Base-by-base conservation (phyloP, 352 stramenopile species). In the Phytophthora sp. region DNA sequence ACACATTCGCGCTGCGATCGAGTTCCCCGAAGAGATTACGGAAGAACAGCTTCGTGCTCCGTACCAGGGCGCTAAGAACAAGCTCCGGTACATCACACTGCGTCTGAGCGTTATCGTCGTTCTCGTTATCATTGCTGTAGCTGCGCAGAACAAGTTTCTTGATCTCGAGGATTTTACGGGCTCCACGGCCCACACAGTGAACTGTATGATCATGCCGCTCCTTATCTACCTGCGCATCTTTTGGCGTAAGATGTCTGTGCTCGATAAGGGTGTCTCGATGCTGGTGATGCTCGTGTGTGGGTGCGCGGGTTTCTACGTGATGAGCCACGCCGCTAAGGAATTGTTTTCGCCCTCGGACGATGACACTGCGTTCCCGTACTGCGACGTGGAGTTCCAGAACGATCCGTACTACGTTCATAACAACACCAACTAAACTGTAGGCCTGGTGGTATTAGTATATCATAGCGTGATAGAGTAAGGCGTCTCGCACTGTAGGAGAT, bases 241-340 rank as follows among this genome's bases (percentile, higher is more conserved):
- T 53, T 69, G 61, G 61, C 36, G 35, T 38, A 73, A 45, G 76
- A 86, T 79, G 39, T 77, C 82, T 4, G 50, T 82, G 11, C 64
- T 74, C 18, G 77, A 88, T 64, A 83, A 88, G 60, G 71, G 74
- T 24, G 53, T 70, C 13, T 66, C 69, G 27, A 69, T 74, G 35
- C 15, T 84, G 31, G 65, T 84, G 45, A 61, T 89, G 31, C 20
- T 82, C 5, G 50, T 87, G 29, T 87, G 78, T 35, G 67, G 71
- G 15, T 62, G 69, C 20, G 73, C 83, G n/a, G 78, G 77, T 5
- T 69, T 76, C 46, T 89, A 88, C 59, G 72, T 85, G 9, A 73
- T 76, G 51, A 77, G 77, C 55, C 76, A 68, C 36, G 69, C 73
- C 7, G 77, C 75, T 55, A 80, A 86, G 72, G 62, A 74, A 31